Evolutionary conservation across 2,329 filamentous ascomycete species (phyloP).

Genomic region (Penicillium sclerotiorum): DNA sequence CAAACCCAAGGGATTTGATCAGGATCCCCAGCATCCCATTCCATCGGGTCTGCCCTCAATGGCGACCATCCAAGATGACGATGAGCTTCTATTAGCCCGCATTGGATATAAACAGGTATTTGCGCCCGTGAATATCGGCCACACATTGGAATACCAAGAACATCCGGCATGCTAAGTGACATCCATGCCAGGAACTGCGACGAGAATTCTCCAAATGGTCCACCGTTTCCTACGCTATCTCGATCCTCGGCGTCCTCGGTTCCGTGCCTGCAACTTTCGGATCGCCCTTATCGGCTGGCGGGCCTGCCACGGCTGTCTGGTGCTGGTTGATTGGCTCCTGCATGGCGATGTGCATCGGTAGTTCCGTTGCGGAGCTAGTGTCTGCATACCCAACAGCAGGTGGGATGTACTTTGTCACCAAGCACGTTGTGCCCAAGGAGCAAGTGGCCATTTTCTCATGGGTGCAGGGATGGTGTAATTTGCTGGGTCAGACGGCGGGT

Average conservation of each 20-base stretch:
- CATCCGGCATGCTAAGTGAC: slow-evolving; percentile 1
- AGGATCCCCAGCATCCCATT: neutral
- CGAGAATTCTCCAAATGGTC: slow-evolving; percentile 69
- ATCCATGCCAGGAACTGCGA: slow-evolving; percentile 55
- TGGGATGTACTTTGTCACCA: slow-evolving; percentile 70
- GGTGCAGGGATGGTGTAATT: slow-evolving; percentile 69
- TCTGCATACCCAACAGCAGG: slow-evolving; percentile 69
- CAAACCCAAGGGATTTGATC: slow-evolving; percentile 4
- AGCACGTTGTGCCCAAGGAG: slow-evolving; percentile 63
- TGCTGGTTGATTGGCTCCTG: slow-evolving; percentile 66
- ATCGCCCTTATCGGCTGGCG: slow-evolving; percentile 60
- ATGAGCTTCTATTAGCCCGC: slow-evolving; percentile 61
- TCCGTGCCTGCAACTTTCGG: slow-evolving; percentile 67
- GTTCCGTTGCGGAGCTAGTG: slow-evolving; percentile 66
- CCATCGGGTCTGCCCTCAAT: slow-evolving; percentile 27
- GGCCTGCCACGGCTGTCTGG: slow-evolving; percentile 67
- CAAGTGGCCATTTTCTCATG: slow-evolving; percentile 66
- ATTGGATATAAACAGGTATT: slow-evolving; percentile 66
- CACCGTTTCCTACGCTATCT: slow-evolving; percentile 67
- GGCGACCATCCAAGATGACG: slow-evolving; percentile 56
- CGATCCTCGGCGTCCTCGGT: slow-evolving; percentile 65
- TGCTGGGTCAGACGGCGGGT: slow-evolving; percentile 65
- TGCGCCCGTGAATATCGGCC: neutral
- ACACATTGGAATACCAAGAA: neutral
- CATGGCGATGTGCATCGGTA: slow-evolving; percentile 67